Conservation (phyloP, 495 filamentous ascomycete genomes). For the Lasiosphaeria hispida region DNA sequence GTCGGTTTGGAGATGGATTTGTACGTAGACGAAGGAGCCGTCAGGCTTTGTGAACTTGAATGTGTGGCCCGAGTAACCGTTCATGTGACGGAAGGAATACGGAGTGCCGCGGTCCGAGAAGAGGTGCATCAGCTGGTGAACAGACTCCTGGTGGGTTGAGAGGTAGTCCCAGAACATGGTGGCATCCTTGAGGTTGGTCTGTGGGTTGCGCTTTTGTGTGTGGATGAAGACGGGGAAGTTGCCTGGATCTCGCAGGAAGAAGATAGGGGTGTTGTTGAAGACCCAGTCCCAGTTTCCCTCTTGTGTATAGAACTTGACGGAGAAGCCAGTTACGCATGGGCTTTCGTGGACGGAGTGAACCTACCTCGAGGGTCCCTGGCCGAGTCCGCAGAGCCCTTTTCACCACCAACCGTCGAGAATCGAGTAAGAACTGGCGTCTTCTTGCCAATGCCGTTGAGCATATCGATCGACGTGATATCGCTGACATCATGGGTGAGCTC, state of each 20-base stretch:
- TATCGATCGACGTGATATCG: conserved; percentile 20
- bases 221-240: conserved; percentile 78
- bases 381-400: conserved; percentile 65
- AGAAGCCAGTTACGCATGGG: conserved; percentile 9
- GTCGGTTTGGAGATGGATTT: conserved; percentile 67
- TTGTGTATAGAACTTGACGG: conserved; percentile 77
- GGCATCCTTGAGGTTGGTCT: conserved; percentile 57
- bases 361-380: conserved; percentile 69
- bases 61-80: conserved; percentile 70
- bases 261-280: conserved; percentile 70
- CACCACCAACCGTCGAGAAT: conserved; percentile 70
- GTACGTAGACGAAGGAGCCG: conserved; percentile 66
- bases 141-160: conserved; percentile 58
- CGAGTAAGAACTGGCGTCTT: conserved; percentile 63
- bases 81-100: conserved; percentile 65
- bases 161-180: conserved; percentile 50
- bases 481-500: conserved; percentile 55
- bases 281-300: conserved; percentile 81
- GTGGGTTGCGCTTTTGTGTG: conserved; percentile 73
- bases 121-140: conserved; percentile 69
- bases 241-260: conserved; percentile 76
- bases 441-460: conserved; percentile 63
- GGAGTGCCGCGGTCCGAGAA: conserved; percentile 73
- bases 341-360: background rate
- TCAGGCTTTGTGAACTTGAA: conserved; percentile 68